These are phyloP conservation scores for Saitozyma podzolica DNA, from an alignment of 768 basidiomycete genomes.

Conservation along the genomic window DNA sequence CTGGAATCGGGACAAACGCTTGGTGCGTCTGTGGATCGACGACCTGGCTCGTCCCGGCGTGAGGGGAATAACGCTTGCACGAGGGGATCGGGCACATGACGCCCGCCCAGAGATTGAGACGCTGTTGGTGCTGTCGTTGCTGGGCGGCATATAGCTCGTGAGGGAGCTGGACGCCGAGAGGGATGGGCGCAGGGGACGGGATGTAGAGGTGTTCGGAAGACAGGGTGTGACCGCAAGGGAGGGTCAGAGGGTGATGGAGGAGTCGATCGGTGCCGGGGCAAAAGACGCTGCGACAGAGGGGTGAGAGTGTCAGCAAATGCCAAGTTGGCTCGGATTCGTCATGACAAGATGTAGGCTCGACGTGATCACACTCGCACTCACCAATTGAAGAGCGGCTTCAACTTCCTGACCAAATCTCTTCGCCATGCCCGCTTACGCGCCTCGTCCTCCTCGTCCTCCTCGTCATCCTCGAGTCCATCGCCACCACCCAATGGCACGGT, in stretches of 20 bases:
- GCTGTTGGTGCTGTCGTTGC: conserved; percentile 37
- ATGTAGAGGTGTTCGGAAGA: conserved; percentile 62
- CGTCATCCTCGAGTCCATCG: conserved; percentile 32
- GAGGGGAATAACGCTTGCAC: conserved; percentile 42
- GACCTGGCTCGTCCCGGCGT: conserved; percentile 13
- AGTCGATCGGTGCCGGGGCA: conserved; percentile 46
- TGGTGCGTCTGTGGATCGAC: conserved; percentile 3
- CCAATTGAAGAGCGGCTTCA: conserved; percentile 7
- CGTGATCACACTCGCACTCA: background rate
- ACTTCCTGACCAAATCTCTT: conserved; percentile 35
- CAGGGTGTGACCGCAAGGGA: conserved; percentile 81
- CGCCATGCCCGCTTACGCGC: conserved; percentile 9
- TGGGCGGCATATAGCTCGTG: conserved; percentile 56
- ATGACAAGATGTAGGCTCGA: background rate
- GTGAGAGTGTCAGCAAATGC: background rate
- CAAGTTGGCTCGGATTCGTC: background rate
- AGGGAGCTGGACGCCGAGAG: conserved; percentile 52
- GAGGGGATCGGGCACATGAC: conserved; percentile 48
- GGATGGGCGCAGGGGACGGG: conserved; percentile 45
- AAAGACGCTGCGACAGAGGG: conserved; percentile 26
- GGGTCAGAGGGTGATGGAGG: conserved; percentile 59
- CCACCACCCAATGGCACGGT: background rate
- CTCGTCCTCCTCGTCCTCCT: conserved; percentile 29
- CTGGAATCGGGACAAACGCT: too few relatives aligned
- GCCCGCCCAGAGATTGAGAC: conserved; percentile 39